phyloP scores from a whole-genome alignment of 106 monocot genomes.

The Acanthochlamys bracteata region DNA sequence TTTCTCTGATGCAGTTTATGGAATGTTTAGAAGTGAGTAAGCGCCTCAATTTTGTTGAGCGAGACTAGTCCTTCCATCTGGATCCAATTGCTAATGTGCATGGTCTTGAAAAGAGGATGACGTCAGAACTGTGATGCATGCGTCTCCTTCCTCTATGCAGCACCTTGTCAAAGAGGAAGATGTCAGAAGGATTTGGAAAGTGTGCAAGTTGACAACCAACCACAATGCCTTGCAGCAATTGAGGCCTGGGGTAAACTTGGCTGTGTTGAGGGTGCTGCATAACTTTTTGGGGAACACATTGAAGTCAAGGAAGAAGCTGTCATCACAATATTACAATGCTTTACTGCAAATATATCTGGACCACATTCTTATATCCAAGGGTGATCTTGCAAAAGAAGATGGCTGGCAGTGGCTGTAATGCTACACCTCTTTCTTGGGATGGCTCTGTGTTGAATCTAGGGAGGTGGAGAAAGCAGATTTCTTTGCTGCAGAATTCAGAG shows the following conservation, averaged over 20 bases:
- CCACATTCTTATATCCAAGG: conserved; percentile 59
- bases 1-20: conserved; percentile 41
- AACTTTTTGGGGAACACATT: conserved; percentile 44
- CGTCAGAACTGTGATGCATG: conserved; percentile 38
- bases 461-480: conserved; percentile 69
- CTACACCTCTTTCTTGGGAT: conserved; percentile 60
- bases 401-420: conserved; percentile 30
- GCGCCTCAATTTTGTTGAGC: conserved; percentile 38
- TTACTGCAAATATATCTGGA: conserved; percentile 60
- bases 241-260: conserved; percentile 71
- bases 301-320: conserved; percentile 33
- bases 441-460: conserved; percentile 46
- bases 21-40: conserved; percentile 67
- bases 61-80: conserved; percentile 63
- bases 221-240: conserved; percentile 55
- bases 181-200: conserved; percentile 62
- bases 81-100: conserved; percentile 69
- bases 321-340: conserved; percentile 45
- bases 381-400: conserved; percentile 59
- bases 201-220: conserved; percentile 26
- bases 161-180: conserved; percentile 44
- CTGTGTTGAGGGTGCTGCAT: conserved; percentile 43
- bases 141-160: conserved; percentile 52
- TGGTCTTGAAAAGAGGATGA: conserved; percentile 49
- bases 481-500: conserved; percentile 38